Evolutionary conservation across 352 stramenopile species (phyloP).

Genomic region (Albugo candida): DNA sequence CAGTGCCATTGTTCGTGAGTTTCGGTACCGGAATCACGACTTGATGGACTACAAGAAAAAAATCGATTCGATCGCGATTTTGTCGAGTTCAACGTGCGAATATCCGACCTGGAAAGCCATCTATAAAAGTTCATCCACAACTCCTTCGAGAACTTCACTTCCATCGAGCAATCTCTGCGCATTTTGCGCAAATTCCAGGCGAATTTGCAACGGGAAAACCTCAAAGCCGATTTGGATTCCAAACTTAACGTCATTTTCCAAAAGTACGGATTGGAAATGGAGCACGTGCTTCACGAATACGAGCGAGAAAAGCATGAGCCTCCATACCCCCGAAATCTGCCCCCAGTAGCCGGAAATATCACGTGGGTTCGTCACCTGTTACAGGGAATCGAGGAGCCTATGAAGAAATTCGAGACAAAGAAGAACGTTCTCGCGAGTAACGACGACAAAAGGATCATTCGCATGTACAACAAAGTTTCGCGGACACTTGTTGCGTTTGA

Average conservation of each 20-base stretch:
- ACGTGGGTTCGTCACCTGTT: constrained; percentile 71
- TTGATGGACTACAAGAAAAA: constrained; percentile 77
- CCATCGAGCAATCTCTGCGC: constrained; percentile 70
- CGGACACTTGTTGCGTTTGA: constrained; percentile 80
- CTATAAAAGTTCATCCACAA: constrained; percentile 85
- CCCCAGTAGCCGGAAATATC: constrained; percentile 73
- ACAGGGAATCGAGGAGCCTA: constrained; percentile 73
- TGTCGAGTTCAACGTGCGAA: constrained; percentile 87
- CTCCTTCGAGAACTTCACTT: constrained; percentile 77
- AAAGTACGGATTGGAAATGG: constrained; percentile 79
- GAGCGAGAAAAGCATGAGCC: constrained; percentile 73
- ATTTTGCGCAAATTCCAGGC: constrained; percentile 78
- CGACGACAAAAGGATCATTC: constrained; percentile 81
- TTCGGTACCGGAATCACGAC: constrained; percentile 63
- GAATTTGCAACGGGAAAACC: constrained; percentile 69
- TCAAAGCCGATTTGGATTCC: constrained; percentile 63
- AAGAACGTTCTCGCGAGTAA: constrained; percentile 67
- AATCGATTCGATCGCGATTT: constrained; percentile 88
- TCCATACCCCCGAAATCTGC: constrained; percentile 56
- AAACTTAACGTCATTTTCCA: constrained; percentile 86
- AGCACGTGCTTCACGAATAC: constrained; percentile 70
- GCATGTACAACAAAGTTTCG: constrained; percentile 81
- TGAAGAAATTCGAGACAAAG: constrained; percentile 76
- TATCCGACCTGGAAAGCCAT: constrained; percentile 68
- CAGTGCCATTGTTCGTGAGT: constrained; percentile 62